These are phyloP conservation scores for Carex parvula DNA, from an alignment of 176 grass and related monocot species.

Conservation along the genomic window DNA sequence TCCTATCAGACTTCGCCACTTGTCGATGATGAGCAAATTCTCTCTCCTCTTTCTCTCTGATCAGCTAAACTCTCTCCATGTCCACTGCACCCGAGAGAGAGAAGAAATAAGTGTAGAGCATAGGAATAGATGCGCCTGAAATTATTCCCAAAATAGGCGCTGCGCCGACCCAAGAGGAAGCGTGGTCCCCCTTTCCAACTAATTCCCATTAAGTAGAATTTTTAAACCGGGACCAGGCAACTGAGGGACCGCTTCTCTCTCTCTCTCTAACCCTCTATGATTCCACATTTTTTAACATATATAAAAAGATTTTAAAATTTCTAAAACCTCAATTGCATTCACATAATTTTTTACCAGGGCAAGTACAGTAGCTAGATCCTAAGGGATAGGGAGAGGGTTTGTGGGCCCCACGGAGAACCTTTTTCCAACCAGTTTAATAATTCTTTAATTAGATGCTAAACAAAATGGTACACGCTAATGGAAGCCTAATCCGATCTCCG, in stretches of 20 bases:
- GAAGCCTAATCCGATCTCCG: neutral
- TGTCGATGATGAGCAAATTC: neutral
- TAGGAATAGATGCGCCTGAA: constrained; percentile 54
- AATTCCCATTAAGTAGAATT: constrained; percentile 80
- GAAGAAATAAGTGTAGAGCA: neutral
- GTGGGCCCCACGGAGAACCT: neutral
- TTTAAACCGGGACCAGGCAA: constrained; percentile 53
- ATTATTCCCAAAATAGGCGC: constrained; percentile 76
- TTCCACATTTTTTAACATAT: constrained; percentile 9
- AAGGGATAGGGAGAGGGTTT: neutral
- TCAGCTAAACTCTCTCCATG: no score
- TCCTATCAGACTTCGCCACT: neutral
- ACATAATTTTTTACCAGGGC: constrained; percentile 8
- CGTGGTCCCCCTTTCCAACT: constrained; percentile 82
- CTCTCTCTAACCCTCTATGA: neutral
- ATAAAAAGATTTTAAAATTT: neutral
- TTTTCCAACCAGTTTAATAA: constrained; percentile 5
- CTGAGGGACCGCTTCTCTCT: neutral
- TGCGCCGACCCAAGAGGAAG: constrained; percentile 46
- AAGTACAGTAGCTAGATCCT: neutral
- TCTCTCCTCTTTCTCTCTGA: neutral
- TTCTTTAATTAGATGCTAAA: constrained; percentile 13
- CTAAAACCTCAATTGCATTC: constrained; percentile 3
- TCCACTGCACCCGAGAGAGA: neutral
- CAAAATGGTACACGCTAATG: constrained; percentile 20